A percentile compares a stretch with the other conserved stretches of the same genome.
Evolutionary conservation across 148 eudicot genomes (phyloP).

Genomic region (Limonium bicolor): DNA sequence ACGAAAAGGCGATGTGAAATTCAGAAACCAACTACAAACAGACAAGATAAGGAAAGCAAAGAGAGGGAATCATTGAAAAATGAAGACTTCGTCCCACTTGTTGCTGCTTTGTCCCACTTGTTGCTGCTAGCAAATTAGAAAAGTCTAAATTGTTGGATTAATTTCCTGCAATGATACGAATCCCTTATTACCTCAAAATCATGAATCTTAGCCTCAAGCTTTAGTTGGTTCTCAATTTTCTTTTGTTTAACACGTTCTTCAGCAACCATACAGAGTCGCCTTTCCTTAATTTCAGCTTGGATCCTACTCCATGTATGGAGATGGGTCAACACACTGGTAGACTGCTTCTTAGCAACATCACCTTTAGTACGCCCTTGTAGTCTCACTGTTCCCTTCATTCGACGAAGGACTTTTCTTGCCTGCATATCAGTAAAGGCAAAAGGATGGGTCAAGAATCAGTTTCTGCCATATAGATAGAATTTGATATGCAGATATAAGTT

Average conservation of each 20-base stretch:
- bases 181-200: conserved; percentile 77
- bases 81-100: neutral
- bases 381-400: conserved; percentile 43
- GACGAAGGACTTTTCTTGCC: conserved; percentile 56
- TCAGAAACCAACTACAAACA: no score
- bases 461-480: no score
- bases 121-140: no score
- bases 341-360: conserved; percentile 42
- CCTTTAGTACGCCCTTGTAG: conserved; percentile 40
- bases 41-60: no score
- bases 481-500: no score
- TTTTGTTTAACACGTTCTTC: conserved; percentile 72
- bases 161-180: no score
- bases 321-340: conserved; percentile 42
- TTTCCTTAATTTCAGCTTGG: conserved; percentile 62
- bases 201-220: conserved; percentile 80
- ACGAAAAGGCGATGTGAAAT: no score
- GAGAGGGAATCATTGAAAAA: no score
- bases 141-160: no score
- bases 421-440: no score
- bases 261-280: conserved; percentile 55
- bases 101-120: neutral
- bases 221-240: conserved; percentile 66
- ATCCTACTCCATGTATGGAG: conserved; percentile 73
- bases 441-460: no score